Evolutionary conservation across 176 grass and related monocot species (phyloP).

Genomic region (Neostapfia colusana): DNA sequence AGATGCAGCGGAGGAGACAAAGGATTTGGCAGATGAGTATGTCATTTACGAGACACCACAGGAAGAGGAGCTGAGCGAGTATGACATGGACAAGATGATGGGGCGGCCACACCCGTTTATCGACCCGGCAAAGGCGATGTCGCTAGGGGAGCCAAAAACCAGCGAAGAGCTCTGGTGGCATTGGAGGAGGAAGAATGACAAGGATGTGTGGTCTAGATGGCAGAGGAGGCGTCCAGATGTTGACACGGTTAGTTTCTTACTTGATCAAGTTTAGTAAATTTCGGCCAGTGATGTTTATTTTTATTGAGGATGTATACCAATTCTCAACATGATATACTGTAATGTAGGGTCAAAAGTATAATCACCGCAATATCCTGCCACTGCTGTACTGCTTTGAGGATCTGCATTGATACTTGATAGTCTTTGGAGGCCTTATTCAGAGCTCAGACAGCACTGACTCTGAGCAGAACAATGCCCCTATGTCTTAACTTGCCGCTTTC

Average conservation of each 20-base stretch:
- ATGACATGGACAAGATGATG: conserved; percentile 78
- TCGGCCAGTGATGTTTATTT: background rate
- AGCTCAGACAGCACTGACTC: background rate
- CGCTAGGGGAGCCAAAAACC: conserved; percentile 56
- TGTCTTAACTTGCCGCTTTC: conserved; percentile 11
- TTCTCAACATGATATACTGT: conserved; percentile 11
- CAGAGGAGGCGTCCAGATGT: conserved; percentile 81
- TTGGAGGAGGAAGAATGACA: conserved; percentile 78
- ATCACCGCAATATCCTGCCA: background rate
- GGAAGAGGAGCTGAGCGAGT: conserved; percentile 66
- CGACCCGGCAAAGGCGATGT: conserved; percentile 63
- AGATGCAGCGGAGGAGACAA: conserved; percentile 43
- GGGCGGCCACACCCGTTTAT: conserved; percentile 78
- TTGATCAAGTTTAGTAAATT: conserved; percentile 6
- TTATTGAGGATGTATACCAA: conserved; percentile 2
- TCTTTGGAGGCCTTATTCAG: conserved; percentile 15
- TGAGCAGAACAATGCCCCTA: background rate
- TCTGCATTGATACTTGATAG: conserved; percentile 11
- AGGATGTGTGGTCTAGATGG: conserved; percentile 89
- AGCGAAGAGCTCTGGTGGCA: conserved; percentile 99
- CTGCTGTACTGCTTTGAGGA: background rate
- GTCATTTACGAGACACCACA: conserved; percentile 72
- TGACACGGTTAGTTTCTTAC: conserved; percentile 63
- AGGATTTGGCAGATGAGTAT: conserved; percentile 60
- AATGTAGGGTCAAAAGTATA: conserved; percentile 18